Evolutionary conservation across 1,139 yeast genomes (phyloP).

Genomic region (Magnusiomyces tetraspermus): DNA sequence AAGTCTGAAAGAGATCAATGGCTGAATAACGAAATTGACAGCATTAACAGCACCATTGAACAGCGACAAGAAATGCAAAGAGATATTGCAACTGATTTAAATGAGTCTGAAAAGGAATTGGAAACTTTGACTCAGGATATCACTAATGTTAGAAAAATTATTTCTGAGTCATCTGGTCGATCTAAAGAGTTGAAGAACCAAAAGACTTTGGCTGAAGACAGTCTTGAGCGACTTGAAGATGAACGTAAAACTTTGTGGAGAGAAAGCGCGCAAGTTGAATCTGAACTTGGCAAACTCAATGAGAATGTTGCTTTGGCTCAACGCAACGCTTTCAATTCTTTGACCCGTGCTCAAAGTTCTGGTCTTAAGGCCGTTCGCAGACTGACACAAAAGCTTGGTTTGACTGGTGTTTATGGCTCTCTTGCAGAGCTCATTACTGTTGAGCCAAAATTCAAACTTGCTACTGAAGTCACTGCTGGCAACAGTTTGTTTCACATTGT

Average conservation of each 20-base stretch:
- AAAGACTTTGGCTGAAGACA: conserved; percentile 13
- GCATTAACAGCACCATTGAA: conserved; percentile 33
- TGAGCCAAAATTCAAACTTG: conserved; percentile 72
- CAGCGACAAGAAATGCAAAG: conserved; percentile 19
- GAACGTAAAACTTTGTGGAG: conserved; percentile 71
- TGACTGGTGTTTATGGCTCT: conserved; percentile 69
- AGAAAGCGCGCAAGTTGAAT: conserved; percentile 55
- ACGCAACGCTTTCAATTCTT: conserved; percentile 51
- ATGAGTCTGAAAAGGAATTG: conserved; percentile 18
- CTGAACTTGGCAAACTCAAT: conserved; percentile 45
- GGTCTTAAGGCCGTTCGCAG: conserved; percentile 62
- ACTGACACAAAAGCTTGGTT: conserved; percentile 42
- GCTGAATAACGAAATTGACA: conserved; percentile 46
- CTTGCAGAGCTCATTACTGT: conserved; percentile 75
- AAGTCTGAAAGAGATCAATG: conserved; percentile 57
- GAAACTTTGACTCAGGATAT: conserved; percentile 17
- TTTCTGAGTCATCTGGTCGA: neutral
- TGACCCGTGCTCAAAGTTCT: conserved; percentile 46
- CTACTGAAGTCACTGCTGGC: conserved; percentile 87
- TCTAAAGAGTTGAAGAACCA: conserved; percentile 8
- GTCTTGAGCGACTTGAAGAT: conserved; percentile 42
- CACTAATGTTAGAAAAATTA: conserved; percentile 24
- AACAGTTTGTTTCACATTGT: conserved; percentile 77
- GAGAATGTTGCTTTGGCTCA: conserved; percentile 52
- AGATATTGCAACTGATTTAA: conserved; percentile 19